Conservation (phyloP, 2,329 filamentous ascomycete genomes). For the Dryadomyces quercivorus region DNA sequence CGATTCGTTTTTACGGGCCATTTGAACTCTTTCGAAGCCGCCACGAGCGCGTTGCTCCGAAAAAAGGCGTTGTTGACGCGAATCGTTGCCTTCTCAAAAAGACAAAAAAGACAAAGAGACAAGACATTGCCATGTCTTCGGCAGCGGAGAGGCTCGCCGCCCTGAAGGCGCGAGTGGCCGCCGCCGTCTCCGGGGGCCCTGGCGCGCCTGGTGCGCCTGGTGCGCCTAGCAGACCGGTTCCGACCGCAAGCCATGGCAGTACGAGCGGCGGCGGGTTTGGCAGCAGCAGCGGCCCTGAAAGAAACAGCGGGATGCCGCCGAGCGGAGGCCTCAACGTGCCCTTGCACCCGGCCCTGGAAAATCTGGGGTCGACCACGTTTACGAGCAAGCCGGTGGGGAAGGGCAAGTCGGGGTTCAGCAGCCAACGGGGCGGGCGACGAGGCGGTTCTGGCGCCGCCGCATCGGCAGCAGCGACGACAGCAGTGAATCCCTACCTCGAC, state of each 20-base stretch:
- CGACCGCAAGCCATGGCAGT: conserved; percentile 16
- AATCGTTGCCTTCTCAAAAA: no score
- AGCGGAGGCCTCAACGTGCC: conserved; percentile 60
- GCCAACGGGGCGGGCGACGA: conserved; percentile 4
- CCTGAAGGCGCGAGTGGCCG: conserved; percentile 68
- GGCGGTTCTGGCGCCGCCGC: not conserved
- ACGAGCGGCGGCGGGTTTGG: conserved; percentile 31
- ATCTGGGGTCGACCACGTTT: conserved; percentile 36
- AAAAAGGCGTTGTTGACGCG: not conserved
- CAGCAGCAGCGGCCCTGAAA: conserved; percentile 22
- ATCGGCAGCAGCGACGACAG: not conserved
- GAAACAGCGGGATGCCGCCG: conserved; percentile 9
- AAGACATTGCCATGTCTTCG: not conserved
- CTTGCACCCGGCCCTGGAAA: conserved; percentile 62
- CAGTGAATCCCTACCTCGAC: conserved; percentile 70
- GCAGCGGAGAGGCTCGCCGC: conserved; percentile 59
- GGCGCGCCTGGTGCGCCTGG: not conserved
- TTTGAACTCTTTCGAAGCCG: no score
- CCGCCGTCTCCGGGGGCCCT: conserved; percentile 39
- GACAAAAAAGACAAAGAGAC: no score
- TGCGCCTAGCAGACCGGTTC: not conserved
- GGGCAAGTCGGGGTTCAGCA: not conserved
- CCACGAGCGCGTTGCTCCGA: no score
- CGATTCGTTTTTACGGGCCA: no score
- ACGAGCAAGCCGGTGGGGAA: conserved; percentile 24